Percentiles rank a stretch among this genome's conserved stretches.
Evolutionary conservation across 768 basidiomycete genomes (phyloP).

Genomic region (Rhodotorula paludigena): DNA sequence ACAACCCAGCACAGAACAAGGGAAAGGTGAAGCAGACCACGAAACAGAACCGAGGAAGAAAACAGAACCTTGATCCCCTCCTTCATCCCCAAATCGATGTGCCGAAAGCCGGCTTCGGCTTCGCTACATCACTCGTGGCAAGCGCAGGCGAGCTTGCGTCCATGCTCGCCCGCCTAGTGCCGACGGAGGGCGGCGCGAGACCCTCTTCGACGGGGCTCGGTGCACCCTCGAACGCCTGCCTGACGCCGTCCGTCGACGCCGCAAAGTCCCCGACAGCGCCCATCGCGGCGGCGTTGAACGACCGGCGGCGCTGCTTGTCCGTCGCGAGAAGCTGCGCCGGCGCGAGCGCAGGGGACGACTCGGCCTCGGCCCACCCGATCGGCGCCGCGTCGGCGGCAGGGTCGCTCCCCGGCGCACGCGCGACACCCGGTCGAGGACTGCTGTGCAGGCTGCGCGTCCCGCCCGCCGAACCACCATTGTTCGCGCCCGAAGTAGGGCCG

Average conservation of each 20-base stretch:
- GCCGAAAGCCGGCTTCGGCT: conserved; percentile 11
- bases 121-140: neutral
- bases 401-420: too few species aligned
- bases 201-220: neutral
- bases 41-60: neutral
- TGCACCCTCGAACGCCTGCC: too few species aligned
- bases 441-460: conserved; percentile 7
- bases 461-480: neutral
- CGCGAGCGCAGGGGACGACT: too few species aligned
- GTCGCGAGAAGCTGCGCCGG: too few species aligned
- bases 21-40: neutral
- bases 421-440: neutral
- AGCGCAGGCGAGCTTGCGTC: neutral
- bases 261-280: too few species aligned
- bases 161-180: conserved; percentile 6
- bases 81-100: conserved; percentile 23
- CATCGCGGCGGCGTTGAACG: too few species aligned
- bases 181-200: neutral
- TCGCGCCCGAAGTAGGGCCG: neutral
- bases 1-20: neutral
- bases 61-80: neutral
- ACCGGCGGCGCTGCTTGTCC: too few species aligned
- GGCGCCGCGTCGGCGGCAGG: too few species aligned
- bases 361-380: too few species aligned
- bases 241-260: too few species aligned